These are phyloP conservation scores for Colletotrichum gloeosporioides DNA, from an alignment of 2,329 filamentous ascomycete species.

Conservation along the genomic window DNA sequence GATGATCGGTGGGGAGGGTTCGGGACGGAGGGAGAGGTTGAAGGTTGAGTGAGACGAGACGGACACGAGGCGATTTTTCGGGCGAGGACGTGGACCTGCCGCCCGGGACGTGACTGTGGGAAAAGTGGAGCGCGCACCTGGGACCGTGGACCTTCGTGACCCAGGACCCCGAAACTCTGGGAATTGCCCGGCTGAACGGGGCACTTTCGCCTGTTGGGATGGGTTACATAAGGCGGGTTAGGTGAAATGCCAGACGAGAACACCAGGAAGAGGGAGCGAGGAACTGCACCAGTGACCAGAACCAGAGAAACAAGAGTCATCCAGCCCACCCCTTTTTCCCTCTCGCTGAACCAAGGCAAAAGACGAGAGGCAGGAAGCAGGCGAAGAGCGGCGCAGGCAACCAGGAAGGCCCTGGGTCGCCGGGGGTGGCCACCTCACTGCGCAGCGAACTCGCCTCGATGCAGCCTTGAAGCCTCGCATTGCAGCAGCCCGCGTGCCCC, in stretches of 20 bases:
- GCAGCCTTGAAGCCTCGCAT: slow-evolving; percentile 17
- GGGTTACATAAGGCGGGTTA: not conserved
- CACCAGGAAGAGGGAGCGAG: not conserved
- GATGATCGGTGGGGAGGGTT: not conserved
- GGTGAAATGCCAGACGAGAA: not conserved
- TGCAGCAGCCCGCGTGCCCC: not conserved
- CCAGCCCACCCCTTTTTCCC: not conserved
- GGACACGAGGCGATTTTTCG: slow-evolving; percentile 22
- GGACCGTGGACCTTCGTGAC: not conserved
- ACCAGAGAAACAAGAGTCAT: not conserved
- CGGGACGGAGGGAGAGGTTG: slow-evolving; percentile 11
- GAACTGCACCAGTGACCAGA: not conserved
- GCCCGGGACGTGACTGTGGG: slow-evolving; percentile 13
- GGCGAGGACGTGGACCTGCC: slow-evolving; percentile 11
- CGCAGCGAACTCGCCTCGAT: not conserved
- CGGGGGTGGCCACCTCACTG: not conserved
- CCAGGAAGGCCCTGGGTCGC: not conserved
- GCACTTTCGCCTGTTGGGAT: not conserved
- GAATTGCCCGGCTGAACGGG: slow-evolving; percentile 5
- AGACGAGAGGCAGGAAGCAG: not conserved
- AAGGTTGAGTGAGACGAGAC: slow-evolving; percentile 14
- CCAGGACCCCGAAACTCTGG: slow-evolving; percentile 16
- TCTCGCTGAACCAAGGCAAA: not conserved
- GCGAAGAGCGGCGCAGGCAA: not conserved
- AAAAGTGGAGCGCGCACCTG: slow-evolving; percentile 2